These are phyloP conservation scores for Linum usitatissimum DNA, from an alignment of 345 rosid genomes.

Conservation along the genomic window DNA sequence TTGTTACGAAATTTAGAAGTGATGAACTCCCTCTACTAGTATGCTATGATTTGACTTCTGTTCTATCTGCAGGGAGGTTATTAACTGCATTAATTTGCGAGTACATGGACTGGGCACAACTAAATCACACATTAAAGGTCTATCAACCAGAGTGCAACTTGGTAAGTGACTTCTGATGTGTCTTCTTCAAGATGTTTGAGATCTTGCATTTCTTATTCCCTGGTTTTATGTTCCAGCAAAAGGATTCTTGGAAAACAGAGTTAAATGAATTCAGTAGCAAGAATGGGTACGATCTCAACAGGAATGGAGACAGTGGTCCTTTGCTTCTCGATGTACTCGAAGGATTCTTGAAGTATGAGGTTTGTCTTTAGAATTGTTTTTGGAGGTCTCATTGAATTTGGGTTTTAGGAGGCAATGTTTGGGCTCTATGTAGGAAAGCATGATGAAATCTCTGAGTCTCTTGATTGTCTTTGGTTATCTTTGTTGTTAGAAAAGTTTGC, in stretches of 20 bases:
- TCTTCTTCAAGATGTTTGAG: slow-evolving; percentile 3
- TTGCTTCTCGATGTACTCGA: slow-evolving; percentile 82
- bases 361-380: slow-evolving; percentile 9
- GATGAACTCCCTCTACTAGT: not conserved
- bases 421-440: not conserved
- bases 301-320: slow-evolving; percentile 79
- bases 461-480: not conserved
- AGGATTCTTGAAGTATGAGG: slow-evolving; percentile 87
- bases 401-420: no score
- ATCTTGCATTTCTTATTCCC: not conserved
- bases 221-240: slow-evolving; percentile 42
- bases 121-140: slow-evolving; percentile 75
- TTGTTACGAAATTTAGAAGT: not conserved
- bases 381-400: no score
- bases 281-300: slow-evolving; percentile 71
- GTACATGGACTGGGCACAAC: slow-evolving; percentile 95
- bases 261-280: slow-evolving; percentile 68
- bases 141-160: slow-evolving; percentile 91
- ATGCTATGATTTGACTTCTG: slow-evolving; percentile 3
- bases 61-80: slow-evolving; percentile 55
- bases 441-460: not conserved
- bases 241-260: slow-evolving; percentile 85
- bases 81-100: slow-evolving; percentile 76
- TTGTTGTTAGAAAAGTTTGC: not conserved
- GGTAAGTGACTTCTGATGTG: slow-evolving; percentile 44